Percentiles rank a stretch among this genome's conserved stretches.
These are phyloP conservation scores for Penicillium sp. DNA, from an alignment of 2,329 filamentous ascomycete genomes.

Conservation along the genomic window DNA sequence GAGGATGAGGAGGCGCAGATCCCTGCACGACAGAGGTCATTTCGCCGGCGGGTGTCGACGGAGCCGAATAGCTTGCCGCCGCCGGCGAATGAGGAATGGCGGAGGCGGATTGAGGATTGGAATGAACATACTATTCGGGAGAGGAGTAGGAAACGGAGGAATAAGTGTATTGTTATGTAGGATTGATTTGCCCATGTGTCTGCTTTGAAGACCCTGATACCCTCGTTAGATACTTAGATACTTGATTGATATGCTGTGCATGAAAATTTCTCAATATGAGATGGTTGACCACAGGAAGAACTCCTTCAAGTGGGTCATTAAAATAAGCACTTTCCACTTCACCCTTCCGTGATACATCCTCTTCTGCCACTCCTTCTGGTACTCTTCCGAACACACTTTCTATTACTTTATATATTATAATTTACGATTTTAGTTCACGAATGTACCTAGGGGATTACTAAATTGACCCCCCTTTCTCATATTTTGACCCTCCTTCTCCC, in stretches of 20 bases:
- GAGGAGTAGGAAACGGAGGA: conserved; percentile 34
- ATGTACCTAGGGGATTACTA: no score
- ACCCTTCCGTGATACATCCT: no score
- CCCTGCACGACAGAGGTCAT: conserved; percentile 21
- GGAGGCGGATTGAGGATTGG: conserved; percentile 43
- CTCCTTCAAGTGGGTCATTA: no score
- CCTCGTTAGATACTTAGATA: conserved; percentile 14
- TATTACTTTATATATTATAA: no score
- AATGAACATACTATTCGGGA: conserved; percentile 42
- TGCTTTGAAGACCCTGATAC: conserved; percentile 11
- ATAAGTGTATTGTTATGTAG: conserved; percentile 44
- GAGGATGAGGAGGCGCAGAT: conserved; percentile 23
- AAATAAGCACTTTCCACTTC: no score
- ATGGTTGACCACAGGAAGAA: no score
- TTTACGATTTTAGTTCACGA: no score
- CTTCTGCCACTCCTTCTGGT: no score
- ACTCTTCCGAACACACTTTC: no score
- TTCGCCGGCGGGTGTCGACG: conserved; percentile 34
- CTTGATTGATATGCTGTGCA: neutral
- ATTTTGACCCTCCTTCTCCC: no score
- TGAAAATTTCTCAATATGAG: no score
- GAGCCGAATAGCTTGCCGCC: conserved; percentile 34
- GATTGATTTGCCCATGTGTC: conserved; percentile 5
- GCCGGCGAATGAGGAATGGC: conserved; percentile 38
- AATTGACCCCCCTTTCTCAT: no score